Base-by-base conservation (phyloP, 2,329 filamentous ascomycete genomes). In the Penicillium sp. region DNA sequence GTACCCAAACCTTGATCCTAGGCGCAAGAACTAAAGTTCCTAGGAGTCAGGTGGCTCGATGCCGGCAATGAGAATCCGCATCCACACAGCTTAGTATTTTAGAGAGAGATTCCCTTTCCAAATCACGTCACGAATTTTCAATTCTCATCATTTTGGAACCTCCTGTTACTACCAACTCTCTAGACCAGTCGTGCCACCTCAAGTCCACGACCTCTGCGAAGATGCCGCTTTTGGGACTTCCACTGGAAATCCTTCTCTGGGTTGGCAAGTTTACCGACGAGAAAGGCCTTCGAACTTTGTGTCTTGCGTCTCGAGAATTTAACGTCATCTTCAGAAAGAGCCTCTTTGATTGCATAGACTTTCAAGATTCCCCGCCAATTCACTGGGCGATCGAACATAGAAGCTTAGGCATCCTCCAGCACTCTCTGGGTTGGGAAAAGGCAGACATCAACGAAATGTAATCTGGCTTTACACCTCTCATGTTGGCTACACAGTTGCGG, bases 211-310 rank as follows among this genome's bases (percentile, higher is more conserved):
- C n/a, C n/a, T 46, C 43, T 34, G 31, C 44, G 1, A 6, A 47
- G 13, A 47, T 47, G 31, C n/a, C 46, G 35, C 35, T 50, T 50
- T 37, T 49, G 10, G 46, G 34, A 38, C 46, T 49, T 49, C 46
- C 16, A 49, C 34, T 29, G 11, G 46, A 49, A 49, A 1, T 49
- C 10, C 46, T 49, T 49, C 9, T 50, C 3, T 50, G n/a, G 47
- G 9, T 50, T 50, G 35, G 47, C 35, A 40, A 32, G 35, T 40
- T 11, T 2, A 32, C 16, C n/a, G 47, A 40, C 26, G 16, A 50
- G 47, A 40, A 50, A 13, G 47, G 11, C 35, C 35, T 50, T 50
- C 47, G 47, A 50, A 40, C 6, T 40, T 13, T 50, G 13, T n/a
- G 24, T 50, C 47, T 50, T 5, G 32, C 24, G 18, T 50, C 35